Conservation (phyloP, 192 early-diverging fungal genomes). For the Coemansia pectinata region DNA sequence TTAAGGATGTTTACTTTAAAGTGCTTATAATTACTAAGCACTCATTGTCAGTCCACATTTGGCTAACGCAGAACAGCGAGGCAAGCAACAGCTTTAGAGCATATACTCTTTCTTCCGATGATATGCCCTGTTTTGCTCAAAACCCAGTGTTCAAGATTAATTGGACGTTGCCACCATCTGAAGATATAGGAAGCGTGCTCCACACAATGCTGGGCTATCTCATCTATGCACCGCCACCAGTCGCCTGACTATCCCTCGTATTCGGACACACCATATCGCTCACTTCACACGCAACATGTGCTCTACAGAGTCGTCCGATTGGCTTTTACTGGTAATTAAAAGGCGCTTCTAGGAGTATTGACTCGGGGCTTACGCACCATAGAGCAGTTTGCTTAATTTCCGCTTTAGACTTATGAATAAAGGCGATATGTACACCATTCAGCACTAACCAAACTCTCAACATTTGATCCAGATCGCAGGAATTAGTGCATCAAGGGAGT, state of each 20-base stretch:
- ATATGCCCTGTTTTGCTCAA: slow-evolving; percentile 1
- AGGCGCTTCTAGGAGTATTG: background rate
- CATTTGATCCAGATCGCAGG: background rate
- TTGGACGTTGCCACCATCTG: background rate
- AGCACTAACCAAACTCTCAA: background rate
- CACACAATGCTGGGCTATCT: background rate
- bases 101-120: background rate
- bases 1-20: background rate
- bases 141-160: background rate
- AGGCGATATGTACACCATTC: background rate
- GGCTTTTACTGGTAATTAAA: background rate
- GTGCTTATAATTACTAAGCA: background rate
- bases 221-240: slow-evolving; percentile 3
- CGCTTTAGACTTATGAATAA: background rate
- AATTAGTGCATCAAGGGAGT: background rate
- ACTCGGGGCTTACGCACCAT: background rate
- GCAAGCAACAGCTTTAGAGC: no score
- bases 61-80: background rate
- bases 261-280: background rate
- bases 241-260: background rate
- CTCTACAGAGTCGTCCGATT: background rate
- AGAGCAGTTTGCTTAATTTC: background rate
- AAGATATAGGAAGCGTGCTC: background rate
- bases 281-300: background rate
- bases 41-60: background rate